phyloP scores from a whole-genome alignment of 2,329 filamentous ascomycete genomes.

The Aureobasidium sp. region DNA sequence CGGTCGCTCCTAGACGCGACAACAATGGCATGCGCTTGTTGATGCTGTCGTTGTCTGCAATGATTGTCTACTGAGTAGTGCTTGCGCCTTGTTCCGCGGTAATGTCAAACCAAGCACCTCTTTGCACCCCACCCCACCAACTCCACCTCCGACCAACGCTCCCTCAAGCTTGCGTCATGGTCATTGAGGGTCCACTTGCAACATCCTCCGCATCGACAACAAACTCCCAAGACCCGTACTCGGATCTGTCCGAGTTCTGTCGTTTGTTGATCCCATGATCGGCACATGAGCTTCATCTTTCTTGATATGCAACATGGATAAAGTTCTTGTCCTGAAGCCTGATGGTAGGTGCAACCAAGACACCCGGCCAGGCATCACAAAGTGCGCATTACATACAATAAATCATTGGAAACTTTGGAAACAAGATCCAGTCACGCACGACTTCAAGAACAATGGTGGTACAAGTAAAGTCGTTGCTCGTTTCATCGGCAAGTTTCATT shows the following conservation, averaged over 20 bases:
- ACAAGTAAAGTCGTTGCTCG: slow-evolving; percentile 11
- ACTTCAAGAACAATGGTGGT: neutral
- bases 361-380: neutral
- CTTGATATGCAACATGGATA: neutral
- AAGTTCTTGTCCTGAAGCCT: neutral
- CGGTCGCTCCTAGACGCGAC: neutral
- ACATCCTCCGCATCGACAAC: neutral
- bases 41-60: neutral
- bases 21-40: slow-evolving; percentile 10
- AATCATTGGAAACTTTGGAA: neutral
- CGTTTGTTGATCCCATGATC: neutral
- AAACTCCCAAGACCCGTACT: neutral
- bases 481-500: slow-evolving; percentile 8
- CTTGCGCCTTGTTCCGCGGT: neutral
- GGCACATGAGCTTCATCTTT: neutral
- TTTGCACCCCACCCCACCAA: neutral
- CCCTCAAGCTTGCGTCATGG: neutral
- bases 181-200: neutral
- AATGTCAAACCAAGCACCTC: neutral
- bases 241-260: neutral
- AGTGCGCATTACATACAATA: neutral
- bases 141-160: neutral
- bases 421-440: neutral
- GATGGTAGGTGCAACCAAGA: neutral
- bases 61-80: neutral